Base-by-base conservation (phyloP, 2,329 filamentous ascomycete species). In the Fusarium globosum region DNA sequence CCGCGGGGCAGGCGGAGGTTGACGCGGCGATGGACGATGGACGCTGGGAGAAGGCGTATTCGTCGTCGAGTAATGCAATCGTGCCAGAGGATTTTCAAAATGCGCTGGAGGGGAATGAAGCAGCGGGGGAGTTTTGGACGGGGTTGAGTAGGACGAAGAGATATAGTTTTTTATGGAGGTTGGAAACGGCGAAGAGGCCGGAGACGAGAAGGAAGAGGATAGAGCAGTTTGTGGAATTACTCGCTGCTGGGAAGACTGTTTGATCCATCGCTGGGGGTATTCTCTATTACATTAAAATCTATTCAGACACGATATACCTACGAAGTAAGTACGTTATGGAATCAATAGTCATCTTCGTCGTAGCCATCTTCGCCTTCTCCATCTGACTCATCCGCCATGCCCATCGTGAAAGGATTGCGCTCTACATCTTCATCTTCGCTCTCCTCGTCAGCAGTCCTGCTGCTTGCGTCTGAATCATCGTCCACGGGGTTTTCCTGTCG, bases 21-120 rank as follows among this genome's bases (percentile, higher is more conserved):
- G 86, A 89, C 12, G 83, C 85, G 2, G 89, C 89, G 0, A 88
- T 86, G 78, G 82, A 80, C 0, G 88, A 91, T 73, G 89, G 90
- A 1, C 81, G 89, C 2, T 91, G 89, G 89, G 86, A 86, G 3
- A 82, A 83, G 33, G 89, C 89, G 4, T 91, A 91, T 71, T 84
- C 85, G 9, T 85, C 86, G 0, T 80, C 85, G 8, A 85, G 85
- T 56, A 82, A 79, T 20, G 86, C 86, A 6, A 77, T 81, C 21
- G 82, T 86, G 6, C 87, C 88, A 0, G 76, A 79, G 1, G 88
- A 90, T 70, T 86, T 91, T 58, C 79, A 82, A 43, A 77, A 49
- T 2, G 86, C 84, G 16, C 69, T 90, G 52, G 77, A 80, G 4
- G 76, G 26, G 10, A 81, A 82, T n/a, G 70, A 77, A 2, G 85